A percentile compares a stretch with the other conserved stretches of the same genome.
These are phyloP conservation scores for Mrakia blollopis DNA, from an alignment of 768 basidiomycete species.

Conservation along the genomic window DNA sequence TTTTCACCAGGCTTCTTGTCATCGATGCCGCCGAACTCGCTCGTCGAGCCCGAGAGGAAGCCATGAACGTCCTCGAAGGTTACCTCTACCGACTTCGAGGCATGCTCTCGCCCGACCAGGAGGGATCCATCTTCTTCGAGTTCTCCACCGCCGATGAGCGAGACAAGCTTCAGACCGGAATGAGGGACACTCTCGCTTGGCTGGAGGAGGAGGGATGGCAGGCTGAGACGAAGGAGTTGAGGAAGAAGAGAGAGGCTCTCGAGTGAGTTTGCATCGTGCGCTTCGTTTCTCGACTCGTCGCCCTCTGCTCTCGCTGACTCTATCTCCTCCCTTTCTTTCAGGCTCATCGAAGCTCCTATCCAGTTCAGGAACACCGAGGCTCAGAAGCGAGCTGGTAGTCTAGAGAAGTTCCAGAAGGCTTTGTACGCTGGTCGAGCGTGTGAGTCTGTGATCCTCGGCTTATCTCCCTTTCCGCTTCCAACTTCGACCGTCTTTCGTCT, in stretches of 20 bases:
- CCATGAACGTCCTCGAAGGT: slow-evolving; percentile 81
- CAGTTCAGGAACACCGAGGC: slow-evolving; percentile 85
- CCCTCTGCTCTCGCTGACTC: neutral
- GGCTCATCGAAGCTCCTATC: slow-evolving; percentile 72
- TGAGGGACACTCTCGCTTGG: slow-evolving; percentile 72
- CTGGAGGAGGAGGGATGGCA: slow-evolving; percentile 74
- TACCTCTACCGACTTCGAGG: slow-evolving; percentile 90
- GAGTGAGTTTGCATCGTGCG: slow-evolving; percentile 59
- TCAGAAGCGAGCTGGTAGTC: slow-evolving; percentile 71
- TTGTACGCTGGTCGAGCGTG: slow-evolving; percentile 52
- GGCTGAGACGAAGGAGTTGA: slow-evolving; percentile 69
- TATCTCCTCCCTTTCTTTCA: slow-evolving; percentile 39
- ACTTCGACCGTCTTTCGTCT: neutral
- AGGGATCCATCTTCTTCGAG: slow-evolving; percentile 71
- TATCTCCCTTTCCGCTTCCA: neutral
- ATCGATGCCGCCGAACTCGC: slow-evolving; percentile 71
- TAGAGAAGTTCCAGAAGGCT: slow-evolving; percentile 83
- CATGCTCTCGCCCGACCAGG: slow-evolving; percentile 62
- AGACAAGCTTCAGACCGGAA: slow-evolving; percentile 49
- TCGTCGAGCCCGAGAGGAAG: slow-evolving; percentile 77
- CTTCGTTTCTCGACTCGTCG: neutral
- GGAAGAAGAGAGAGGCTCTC: slow-evolving; percentile 68
- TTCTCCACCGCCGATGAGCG: slow-evolving; percentile 74
- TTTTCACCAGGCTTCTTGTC: slow-evolving; percentile 60
- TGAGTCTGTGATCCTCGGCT: neutral